These are phyloP conservation scores for Aspergillus spinulosporus DNA, from an alignment of 2,329 filamentous ascomycete species.

Conservation along the genomic window DNA sequence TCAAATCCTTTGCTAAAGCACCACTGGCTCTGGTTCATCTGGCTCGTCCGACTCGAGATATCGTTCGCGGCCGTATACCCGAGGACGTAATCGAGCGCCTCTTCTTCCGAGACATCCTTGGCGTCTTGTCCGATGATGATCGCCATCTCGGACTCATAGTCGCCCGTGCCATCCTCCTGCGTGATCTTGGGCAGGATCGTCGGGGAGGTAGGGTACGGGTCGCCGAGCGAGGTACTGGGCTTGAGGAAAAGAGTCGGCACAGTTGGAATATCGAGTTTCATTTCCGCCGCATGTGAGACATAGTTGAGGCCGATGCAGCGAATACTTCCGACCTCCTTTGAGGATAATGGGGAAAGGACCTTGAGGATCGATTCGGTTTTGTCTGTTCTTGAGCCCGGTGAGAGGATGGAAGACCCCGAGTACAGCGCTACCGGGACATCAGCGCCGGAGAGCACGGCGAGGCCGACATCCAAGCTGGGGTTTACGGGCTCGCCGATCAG, in stretches of 20 bases:
- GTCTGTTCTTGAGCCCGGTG: slow-evolving; percentile 54
- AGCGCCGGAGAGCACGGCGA: slow-evolving; percentile 56
- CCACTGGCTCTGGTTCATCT: slow-evolving; percentile 58
- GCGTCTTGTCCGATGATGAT: slow-evolving; percentile 56
- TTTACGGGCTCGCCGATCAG: slow-evolving; percentile 60
- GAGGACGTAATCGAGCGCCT: slow-evolving; percentile 61
- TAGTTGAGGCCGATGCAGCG: slow-evolving; percentile 62
- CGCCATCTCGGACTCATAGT: slow-evolving; percentile 62
- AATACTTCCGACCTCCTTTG: slow-evolving; percentile 56
- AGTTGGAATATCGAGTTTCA: slow-evolving; percentile 53
- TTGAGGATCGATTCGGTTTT: slow-evolving; percentile 36
- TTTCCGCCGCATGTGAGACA: slow-evolving; percentile 53
- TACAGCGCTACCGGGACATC: slow-evolving; percentile 60
- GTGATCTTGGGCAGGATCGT: slow-evolving; percentile 55
- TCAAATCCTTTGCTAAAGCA: slow-evolving; percentile 63
- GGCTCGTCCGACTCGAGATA: slow-evolving; percentile 59
- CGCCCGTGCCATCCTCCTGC: slow-evolving; percentile 55
- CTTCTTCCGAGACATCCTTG: slow-evolving; percentile 57
- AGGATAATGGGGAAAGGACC: slow-evolving; percentile 54
- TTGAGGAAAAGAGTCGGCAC: slow-evolving; percentile 62
- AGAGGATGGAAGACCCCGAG: slow-evolving; percentile 59
- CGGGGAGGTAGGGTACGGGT: slow-evolving; percentile 55
- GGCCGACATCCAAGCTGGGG: slow-evolving; percentile 56
- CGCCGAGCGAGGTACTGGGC: slow-evolving; percentile 54
- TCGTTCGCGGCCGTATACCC: slow-evolving; percentile 67